Base-by-base conservation (phyloP, 768 basidiomycete species). In the Asterophora lycoperdoides region DNA sequence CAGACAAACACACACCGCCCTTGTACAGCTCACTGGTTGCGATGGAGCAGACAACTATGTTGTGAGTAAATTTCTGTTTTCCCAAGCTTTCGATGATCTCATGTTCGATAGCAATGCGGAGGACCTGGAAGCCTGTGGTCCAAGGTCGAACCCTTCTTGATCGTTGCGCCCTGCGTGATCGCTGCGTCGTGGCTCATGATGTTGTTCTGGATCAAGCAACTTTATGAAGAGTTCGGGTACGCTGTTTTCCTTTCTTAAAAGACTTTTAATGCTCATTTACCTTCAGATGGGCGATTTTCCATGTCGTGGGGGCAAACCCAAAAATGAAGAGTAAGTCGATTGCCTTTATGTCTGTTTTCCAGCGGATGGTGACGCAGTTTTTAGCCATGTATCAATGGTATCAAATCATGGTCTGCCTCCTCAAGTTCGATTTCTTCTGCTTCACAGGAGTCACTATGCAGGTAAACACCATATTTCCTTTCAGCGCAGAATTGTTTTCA, bases 351-450 rank as follows among this genome's bases (percentile, higher is more conserved):
- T 2, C n/a, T n/a, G 4, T 13, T 47, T 8, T 4, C 45, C 9
- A 36, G n/a, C 41, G 39, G 3, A 19, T 35, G 26, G 37, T 54
- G 26, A 51, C 52, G 9, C 30, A 28, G 38, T 48, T 32, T 30
- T 44, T 54, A 92, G 89, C 78, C 28, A 93, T 93, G 90, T 92
- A 89, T 63, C 86, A 86, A 58, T 89, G 73, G 67, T 93, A 93
- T 60, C 86, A 93, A 68, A 80, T 93, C 58, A 79, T 91, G 75
- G 81, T 93, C 39, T 91, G 88, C 60, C 75, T 93, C 44, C 78
- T 93, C 57, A 93, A 91, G 63, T 90, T 93, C 64, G 89, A 93
- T 65, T 93, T 91, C 66, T 93, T 93, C 71, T 81, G 79, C 64
- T 92, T 93, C 61, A 75, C 78, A 17, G 90, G 85, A n/a, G 84